Evolutionary conservation across 1,284 basidiomycete genomes (phyloP).

Genomic region (Ustilago xerochloae): DNA sequence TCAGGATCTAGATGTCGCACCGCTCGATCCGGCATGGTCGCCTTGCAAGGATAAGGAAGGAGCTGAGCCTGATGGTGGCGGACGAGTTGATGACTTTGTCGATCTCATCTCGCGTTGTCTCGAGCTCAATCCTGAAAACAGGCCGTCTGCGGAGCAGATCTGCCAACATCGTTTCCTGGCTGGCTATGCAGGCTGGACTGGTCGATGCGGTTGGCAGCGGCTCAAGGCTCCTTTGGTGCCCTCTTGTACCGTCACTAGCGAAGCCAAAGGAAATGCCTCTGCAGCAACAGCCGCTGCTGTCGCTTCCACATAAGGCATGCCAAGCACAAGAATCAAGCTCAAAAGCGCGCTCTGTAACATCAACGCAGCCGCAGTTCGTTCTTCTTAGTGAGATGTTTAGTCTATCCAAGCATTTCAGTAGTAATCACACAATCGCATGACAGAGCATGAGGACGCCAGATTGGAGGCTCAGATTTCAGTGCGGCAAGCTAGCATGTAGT

Average conservation of each 20-base stretch:
- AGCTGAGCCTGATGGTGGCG: conserved; percentile 75
- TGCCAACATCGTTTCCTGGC: conserved; percentile 80
- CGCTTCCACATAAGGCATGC: neutral
- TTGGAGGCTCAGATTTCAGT: too few species aligned
- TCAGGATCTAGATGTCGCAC: conserved; percentile 18
- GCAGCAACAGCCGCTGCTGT: neutral
- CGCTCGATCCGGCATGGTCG: conserved; percentile 40
- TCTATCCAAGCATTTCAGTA: too few species aligned
- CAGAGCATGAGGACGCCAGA: too few species aligned
- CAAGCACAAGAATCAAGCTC: neutral
- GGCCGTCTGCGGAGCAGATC: conserved; percentile 83
- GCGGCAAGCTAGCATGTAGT: too few species aligned
- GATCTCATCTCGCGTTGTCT: conserved; percentile 83
- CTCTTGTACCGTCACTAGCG: conserved; percentile 21
- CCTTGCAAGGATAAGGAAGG: conserved; percentile 37
- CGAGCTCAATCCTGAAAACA: conserved; percentile 72
- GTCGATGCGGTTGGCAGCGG: conserved; percentile 62
- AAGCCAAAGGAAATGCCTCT: conserved; percentile 9
- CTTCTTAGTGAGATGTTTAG: too few species aligned
- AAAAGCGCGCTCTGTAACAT: too few species aligned
- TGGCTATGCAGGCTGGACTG: conserved; percentile 72
- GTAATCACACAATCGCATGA: too few species aligned
- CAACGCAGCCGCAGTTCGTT: too few species aligned
- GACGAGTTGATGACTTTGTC: conserved; percentile 82
- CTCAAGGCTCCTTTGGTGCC: conserved; percentile 28